A percentile compares a stretch with the other conserved stretches of the same genome.
These are phyloP conservation scores for Camelina hispida DNA, from an alignment of 345 rosid genomes.

Conservation along the genomic window DNA sequence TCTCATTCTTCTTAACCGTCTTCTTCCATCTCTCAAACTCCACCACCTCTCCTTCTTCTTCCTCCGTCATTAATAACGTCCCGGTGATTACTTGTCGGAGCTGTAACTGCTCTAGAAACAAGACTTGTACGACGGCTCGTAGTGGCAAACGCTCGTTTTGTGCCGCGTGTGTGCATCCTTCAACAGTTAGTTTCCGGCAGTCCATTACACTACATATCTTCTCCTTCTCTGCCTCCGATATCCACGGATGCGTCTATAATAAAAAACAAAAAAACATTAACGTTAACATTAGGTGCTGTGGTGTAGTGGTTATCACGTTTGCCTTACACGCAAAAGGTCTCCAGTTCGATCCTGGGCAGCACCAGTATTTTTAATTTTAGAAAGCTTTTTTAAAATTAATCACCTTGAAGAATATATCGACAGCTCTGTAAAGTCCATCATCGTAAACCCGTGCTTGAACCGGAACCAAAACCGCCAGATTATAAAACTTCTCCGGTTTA, in stretches of 20 bases:
- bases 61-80: slow-evolving; percentile 42
- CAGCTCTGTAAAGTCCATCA: slow-evolving; percentile 85
- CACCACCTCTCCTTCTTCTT: slow-evolving; percentile 28
- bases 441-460: slow-evolving; percentile 73
- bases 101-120: slow-evolving; percentile 82
- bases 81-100: slow-evolving; percentile 75
- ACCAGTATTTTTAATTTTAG: background rate
- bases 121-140: slow-evolving; percentile 79
- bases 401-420: slow-evolving; percentile 89
- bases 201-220: slow-evolving; percentile 76
- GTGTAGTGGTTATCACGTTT: slow-evolving; percentile 46
- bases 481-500: slow-evolving; percentile 68
- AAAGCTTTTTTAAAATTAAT: background rate
- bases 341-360: slow-evolving; percentile 43
- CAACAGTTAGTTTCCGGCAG: slow-evolving; percentile 75
- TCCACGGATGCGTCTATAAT: slow-evolving; percentile 75
- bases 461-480: slow-evolving; percentile 63
- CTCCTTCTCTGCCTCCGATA: slow-evolving; percentile 70
- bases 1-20: slow-evolving; percentile 80
- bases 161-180: slow-evolving; percentile 95
- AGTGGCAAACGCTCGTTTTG: slow-evolving; percentile 89
- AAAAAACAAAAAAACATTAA: rapidly evolving
- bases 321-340: slow-evolving; percentile 46
- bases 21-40: slow-evolving; percentile 55
- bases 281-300: background rate